A percentile compares a stretch with the other conserved stretches of the same genome.
phyloP scores from a whole-genome alignment of 2,329 filamentous ascomycete genomes.

The Colletotrichum sp. region DNA sequence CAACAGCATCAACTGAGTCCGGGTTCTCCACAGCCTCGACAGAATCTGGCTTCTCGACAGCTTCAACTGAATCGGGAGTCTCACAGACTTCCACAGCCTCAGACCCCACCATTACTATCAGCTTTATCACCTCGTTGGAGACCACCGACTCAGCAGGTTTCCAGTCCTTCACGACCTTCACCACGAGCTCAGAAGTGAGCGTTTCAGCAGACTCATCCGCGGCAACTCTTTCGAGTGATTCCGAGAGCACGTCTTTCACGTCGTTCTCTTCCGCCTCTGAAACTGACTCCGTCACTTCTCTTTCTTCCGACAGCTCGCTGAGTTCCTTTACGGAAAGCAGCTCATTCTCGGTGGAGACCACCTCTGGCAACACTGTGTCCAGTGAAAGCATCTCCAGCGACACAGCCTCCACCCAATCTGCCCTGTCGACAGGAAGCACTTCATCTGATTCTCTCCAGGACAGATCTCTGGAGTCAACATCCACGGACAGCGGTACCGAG shows the following conservation, averaged over 20 bases:
- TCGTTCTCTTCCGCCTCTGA: not conserved
- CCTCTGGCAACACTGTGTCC: not conserved
- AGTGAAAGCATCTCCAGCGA: not conserved
- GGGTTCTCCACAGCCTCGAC: not conserved
- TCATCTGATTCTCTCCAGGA: not conserved
- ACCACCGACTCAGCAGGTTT: not conserved
- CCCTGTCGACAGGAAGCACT: not conserved
- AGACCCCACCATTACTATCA: not conserved
- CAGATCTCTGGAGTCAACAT: not conserved
- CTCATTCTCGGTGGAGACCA: not conserved
- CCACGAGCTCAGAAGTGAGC: not conserved
- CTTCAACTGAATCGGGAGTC: not conserved
- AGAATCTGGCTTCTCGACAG: not conserved
- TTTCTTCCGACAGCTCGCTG: not conserved
- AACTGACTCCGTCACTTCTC: not conserved
- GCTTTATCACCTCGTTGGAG: not conserved
- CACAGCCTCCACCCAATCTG: not conserved
- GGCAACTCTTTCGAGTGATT: rapidly evolving
- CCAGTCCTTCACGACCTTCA: not conserved
- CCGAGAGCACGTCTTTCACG: not conserved
- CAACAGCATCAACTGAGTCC: not conserved
- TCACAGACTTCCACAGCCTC: not conserved
- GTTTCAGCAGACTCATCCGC: not conserved
- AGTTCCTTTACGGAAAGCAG: not conserved
- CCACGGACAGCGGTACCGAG: not conserved